Conservation (phyloP, 2,329 filamentous ascomycete genomes). For the Anisogramma anomala region DNA sequence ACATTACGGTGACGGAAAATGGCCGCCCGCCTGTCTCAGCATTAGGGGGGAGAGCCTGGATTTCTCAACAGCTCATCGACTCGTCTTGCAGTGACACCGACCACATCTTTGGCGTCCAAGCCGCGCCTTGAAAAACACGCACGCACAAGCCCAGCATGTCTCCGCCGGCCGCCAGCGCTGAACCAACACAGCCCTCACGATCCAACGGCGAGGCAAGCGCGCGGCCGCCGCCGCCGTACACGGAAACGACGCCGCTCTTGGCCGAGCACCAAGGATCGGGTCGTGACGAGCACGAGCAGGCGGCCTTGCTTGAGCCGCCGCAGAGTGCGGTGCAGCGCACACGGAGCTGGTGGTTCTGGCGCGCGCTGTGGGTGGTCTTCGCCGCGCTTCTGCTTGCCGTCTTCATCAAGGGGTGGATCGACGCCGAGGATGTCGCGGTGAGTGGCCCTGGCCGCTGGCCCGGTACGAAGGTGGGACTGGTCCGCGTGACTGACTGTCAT, state of each 20-base stretch:
- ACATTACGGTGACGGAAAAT: too few species aligned
- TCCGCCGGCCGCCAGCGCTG: slow-evolving; percentile 3
- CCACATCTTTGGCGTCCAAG: too few species aligned
- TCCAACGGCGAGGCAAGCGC: neutral
- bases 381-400: slow-evolving; percentile 23
- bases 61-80: too few species aligned
- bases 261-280: slow-evolving; percentile 7
- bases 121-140: too few species aligned
- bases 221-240: neutral
- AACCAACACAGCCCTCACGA: slow-evolving; percentile 1
- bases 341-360: slow-evolving; percentile 25
- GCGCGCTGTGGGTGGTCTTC: slow-evolving; percentile 25
- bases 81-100: too few species aligned
- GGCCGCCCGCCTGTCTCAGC: too few species aligned
- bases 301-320: slow-evolving; percentile 16
- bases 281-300: slow-evolving; percentile 15
- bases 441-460: slow-evolving; percentile 3
- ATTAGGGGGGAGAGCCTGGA: too few species aligned
- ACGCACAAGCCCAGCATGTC: slow-evolving; percentile 10
- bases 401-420: slow-evolving; percentile 36
- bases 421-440: slow-evolving; percentile 30
- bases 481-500: neutral
- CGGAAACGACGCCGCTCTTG: slow-evolving; percentile 13
- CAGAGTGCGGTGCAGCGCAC: slow-evolving; percentile 10
- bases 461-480: neutral